These are phyloP conservation scores for Spongiforma sp. DNA, from an alignment of 1,284 basidiomycete genomes.

Conservation along the genomic window DNA sequence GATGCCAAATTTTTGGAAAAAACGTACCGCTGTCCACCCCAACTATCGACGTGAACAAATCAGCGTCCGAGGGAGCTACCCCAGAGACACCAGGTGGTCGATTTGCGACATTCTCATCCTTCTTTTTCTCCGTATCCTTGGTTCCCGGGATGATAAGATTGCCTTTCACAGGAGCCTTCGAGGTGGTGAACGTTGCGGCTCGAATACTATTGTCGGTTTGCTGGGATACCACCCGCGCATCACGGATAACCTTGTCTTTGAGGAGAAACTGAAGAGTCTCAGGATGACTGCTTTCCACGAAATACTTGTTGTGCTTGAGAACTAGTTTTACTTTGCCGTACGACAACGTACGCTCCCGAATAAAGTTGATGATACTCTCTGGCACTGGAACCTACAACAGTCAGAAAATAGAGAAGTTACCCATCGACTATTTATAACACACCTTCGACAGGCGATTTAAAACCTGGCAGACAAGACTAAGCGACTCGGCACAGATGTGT, in stretches of 20 bases:
- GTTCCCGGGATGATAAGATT: constrained; percentile 87
- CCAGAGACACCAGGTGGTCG: constrained; percentile 39
- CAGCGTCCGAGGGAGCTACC: constrained; percentile 59
- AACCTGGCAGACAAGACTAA: constrained; percentile 53
- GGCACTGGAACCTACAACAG: constrained; percentile 82
- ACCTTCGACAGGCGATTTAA: constrained; percentile 89
- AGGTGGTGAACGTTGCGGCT: constrained; percentile 81
- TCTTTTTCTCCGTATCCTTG: constrained; percentile 71
- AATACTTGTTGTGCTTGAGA: constrained; percentile 96
- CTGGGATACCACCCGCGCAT: constrained; percentile 74
- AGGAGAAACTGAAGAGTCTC: constrained; percentile 88
- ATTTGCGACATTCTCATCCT: constrained; percentile 52
- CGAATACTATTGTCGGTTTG: constrained; percentile 73
- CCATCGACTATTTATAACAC: too few species aligned
- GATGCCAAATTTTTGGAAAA: not conserved
- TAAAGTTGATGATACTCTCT: constrained; percentile 80
- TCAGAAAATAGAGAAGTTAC: constrained; percentile 12
- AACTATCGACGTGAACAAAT: constrained; percentile 89
- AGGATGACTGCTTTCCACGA: constrained; percentile 91
- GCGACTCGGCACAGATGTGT: constrained; percentile 16
- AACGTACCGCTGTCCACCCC: constrained; percentile 85
- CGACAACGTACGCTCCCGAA: constrained; percentile 89
- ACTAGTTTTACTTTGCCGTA: constrained; percentile 99
- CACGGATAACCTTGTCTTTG: constrained; percentile 84
- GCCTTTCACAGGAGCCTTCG: constrained; percentile 81